Evolutionary conservation across 179 eudicot genomes (phyloP).

Genomic region (Sideroxylon spinosum): DNA sequence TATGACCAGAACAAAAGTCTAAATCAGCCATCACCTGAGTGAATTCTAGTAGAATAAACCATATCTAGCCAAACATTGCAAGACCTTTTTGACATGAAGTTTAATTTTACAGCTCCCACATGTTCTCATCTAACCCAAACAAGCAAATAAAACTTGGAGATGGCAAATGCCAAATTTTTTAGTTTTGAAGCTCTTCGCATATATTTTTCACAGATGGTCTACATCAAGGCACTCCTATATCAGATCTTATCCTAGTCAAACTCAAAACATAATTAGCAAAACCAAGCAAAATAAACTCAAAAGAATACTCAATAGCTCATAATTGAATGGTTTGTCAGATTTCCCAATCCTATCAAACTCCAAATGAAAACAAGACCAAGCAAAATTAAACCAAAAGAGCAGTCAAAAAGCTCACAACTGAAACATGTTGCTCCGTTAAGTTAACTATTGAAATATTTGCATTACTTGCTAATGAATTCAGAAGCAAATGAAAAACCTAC

Average conservation of each 20-base stretch:
- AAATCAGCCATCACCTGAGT: neutral
- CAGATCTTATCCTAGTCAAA: neutral
- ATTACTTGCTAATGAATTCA: neutral
- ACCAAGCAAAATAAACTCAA: neutral
- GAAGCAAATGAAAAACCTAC: neutral
- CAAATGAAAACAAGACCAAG: neutral
- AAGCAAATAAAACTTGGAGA: neutral
- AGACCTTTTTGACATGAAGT: neutral
- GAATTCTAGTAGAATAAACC: neutral
- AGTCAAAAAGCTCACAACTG: too few relatives aligned
- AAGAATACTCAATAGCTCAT: neutral
- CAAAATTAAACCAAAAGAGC: neutral
- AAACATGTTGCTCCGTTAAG: neutral
- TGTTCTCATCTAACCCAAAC: neutral
- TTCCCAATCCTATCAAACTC: conserved; percentile 9
- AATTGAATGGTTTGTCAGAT: neutral
- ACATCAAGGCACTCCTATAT: neutral
- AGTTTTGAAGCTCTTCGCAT: neutral
- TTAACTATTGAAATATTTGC: neutral
- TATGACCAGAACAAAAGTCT: neutral
- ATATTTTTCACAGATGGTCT: neutral
- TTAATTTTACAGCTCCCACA: neutral
- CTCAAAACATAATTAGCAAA: neutral
- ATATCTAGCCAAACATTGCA: neutral
- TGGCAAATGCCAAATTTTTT: neutral